Percentiles rank a stretch among this genome's conserved stretches.
These are phyloP conservation scores for Ceratobasidium sp. DNA, from an alignment of 1,284 basidiomycete species.

Conservation along the genomic window DNA sequence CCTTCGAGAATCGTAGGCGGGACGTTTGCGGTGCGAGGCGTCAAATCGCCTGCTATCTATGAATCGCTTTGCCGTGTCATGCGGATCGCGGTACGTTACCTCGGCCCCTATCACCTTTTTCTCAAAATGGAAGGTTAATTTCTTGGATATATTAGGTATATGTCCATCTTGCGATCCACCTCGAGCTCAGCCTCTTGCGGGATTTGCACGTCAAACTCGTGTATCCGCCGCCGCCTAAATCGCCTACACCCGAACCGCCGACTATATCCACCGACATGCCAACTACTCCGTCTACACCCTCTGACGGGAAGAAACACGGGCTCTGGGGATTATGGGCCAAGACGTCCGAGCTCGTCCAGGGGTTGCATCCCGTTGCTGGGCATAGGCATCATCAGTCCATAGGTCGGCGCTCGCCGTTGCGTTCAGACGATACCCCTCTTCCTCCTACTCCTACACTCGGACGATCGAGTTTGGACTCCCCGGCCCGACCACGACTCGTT, in stretches of 20 bases:
- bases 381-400: slow-evolving; percentile 23
- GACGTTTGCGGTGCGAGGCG: slow-evolving; percentile 68
- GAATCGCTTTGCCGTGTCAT: slow-evolving; percentile 64
- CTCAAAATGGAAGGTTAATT: not conserved
- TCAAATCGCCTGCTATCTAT: slow-evolving; percentile 62
- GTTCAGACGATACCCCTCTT: slow-evolving; percentile 22
- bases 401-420: slow-evolving; percentile 25
- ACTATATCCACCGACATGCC: not conserved
- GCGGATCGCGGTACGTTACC: slow-evolving; percentile 53
- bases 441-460: slow-evolving; percentile 2
- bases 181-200: slow-evolving; percentile 72
- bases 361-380: not conserved
- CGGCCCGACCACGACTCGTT: not conserved
- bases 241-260: not conserved
- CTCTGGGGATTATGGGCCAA: slow-evolving; percentile 45
- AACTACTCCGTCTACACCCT: slow-evolving; percentile 26
- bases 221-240: slow-evolving; percentile 52
- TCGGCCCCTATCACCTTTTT: not conserved
- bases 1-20: slow-evolving; percentile 65
- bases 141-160: slow-evolving; percentile 60
- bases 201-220: slow-evolving; percentile 65
- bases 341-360: slow-evolving; percentile 43
- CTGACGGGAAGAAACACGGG: slow-evolving; percentile 44
- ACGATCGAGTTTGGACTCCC: slow-evolving; percentile 14
- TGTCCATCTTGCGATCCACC: slow-evolving; percentile 68